These are phyloP conservation scores for Serendipita sp. DNA, from an alignment of 768 basidiomycete species.

Conservation along the genomic window DNA sequence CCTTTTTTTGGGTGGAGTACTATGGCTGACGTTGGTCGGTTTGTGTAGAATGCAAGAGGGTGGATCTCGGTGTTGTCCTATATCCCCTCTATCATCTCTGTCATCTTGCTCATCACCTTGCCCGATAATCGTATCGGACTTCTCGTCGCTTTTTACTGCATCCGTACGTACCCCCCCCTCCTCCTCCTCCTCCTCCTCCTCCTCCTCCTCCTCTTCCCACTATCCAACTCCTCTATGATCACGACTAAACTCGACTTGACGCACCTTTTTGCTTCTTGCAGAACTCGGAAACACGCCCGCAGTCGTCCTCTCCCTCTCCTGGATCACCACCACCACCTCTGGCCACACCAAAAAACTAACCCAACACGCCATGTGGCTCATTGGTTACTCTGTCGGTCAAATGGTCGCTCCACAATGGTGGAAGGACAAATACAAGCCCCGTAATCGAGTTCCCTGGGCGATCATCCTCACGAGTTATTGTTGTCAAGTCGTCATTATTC, in stretches of 20 bases:
- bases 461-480: constrained; percentile 33
- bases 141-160: constrained; percentile 53
- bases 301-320: constrained; percentile 44
- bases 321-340: constrained; percentile 44
- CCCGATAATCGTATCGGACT: constrained; percentile 47
- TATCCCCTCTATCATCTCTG: constrained; percentile 48
- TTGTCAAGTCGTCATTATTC: constrained; percentile 9
- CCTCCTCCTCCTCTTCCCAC: no score
- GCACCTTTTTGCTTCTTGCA: constrained; percentile 4
- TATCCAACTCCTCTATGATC: no score
- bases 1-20: no score
- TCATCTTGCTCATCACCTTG: constrained; percentile 43
- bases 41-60: constrained; percentile 34
- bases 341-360: constrained; percentile 35
- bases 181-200: constrained; percentile 9
- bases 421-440: constrained; percentile 48
- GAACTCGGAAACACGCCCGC: constrained; percentile 36
- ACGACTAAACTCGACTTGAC: no score
- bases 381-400: constrained; percentile 60
- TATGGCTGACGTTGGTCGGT: constrained; percentile 31
- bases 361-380: constrained; percentile 64
- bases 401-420: constrained; percentile 66
- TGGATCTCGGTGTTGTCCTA: constrained; percentile 45
- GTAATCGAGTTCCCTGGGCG: constrained; percentile 62
- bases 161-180: constrained; percentile 30